Percentiles rank a stretch among this genome's conserved stretches.
phyloP scores from a whole-genome alignment of 192 early-diverging fungal genomes.

The Obelidium mucronatum region DNA sequence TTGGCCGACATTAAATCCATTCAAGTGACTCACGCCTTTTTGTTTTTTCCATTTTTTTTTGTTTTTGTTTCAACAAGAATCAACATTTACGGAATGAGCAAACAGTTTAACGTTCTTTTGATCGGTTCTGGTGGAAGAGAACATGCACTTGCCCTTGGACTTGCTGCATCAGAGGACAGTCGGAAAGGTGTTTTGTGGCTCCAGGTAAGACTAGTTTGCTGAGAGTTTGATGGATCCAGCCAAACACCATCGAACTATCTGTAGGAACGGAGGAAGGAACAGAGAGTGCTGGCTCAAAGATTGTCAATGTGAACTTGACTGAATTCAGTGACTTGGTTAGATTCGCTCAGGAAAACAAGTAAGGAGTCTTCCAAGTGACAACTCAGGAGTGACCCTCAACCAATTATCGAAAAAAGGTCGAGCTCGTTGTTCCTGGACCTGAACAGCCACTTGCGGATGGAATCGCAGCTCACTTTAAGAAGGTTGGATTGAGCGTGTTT shows the following conservation, averaged over 20 bases:
- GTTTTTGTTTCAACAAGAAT: not conserved
- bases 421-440: constrained; percentile 91
- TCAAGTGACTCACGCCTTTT: too few relatives aligned
- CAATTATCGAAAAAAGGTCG: too few relatives aligned
- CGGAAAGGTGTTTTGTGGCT: constrained; percentile 85
- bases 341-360: constrained; percentile 81
- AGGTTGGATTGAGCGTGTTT: constrained; percentile 88
- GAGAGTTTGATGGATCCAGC: not conserved
- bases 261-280: constrained; percentile 97
- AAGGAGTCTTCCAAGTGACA: too few relatives aligned
- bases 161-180: constrained; percentile 82
- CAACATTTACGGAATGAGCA: not conserved
- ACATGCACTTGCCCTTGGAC: constrained; percentile 92
- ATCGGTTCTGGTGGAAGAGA: constrained; percentile 96
- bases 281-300: constrained; percentile 70
- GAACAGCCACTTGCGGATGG: constrained; percentile 98
- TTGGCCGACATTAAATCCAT: constrained; percentile 29
- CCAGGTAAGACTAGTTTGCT: constrained; percentile 68
- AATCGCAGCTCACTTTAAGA: constrained; percentile 82
- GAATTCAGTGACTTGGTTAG: constrained; percentile 79
- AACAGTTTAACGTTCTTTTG: constrained; percentile 72
- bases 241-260: not conserved
- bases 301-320: constrained; percentile 76
- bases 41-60: too few relatives aligned
- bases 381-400: too few relatives aligned